These are phyloP conservation scores for Begonia loranthoides DNA, from an alignment of 306 rosid species.

Conservation along the genomic window DNA sequence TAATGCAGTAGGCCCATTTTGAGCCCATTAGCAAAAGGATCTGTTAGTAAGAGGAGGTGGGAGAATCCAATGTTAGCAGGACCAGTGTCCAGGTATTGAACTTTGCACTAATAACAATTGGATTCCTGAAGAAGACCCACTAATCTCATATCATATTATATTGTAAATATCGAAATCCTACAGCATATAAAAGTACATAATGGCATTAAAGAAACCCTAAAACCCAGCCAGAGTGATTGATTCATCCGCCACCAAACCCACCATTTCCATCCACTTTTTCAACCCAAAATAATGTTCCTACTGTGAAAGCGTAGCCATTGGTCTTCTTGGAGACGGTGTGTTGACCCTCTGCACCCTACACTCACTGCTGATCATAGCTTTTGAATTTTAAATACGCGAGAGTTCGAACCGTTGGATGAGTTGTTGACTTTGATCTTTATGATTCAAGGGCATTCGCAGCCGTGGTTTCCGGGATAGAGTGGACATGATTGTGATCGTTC, in stretches of 20 bases:
- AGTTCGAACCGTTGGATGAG: slow-evolving; percentile 8
- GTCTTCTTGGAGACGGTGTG: slow-evolving; percentile 22
- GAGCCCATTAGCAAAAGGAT: no score
- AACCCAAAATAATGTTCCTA: background rate
- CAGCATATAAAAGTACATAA: no score
- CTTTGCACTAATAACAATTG: slow-evolving; percentile 7
- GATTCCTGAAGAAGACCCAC: slow-evolving; percentile 13
- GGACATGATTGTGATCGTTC: slow-evolving; percentile 62
- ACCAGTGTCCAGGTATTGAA: no score
- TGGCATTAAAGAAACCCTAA: background rate
- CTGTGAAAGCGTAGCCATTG: slow-evolving; percentile 11
- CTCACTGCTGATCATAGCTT: background rate
- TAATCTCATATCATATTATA: background rate
- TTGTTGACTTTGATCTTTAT: slow-evolving; percentile 16
- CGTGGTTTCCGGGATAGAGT: slow-evolving; percentile 22
- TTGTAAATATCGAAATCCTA: no score
- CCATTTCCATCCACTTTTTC: slow-evolving; percentile 5
- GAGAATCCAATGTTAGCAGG: no score
- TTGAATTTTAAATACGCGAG: background rate
- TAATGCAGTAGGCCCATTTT: no score
- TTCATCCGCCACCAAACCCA: slow-evolving; percentile 24
- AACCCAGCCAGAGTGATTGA: slow-evolving; percentile 17
- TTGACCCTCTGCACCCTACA: slow-evolving; percentile 11
- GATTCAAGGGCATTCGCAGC: slow-evolving; percentile 34
- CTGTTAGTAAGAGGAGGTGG: no score